Evolutionary conservation across 805 yeast genomes (phyloP), one percentile per base, ranked within the genome.

Genomic region (Schwanniomyces polymorphus): DNA sequence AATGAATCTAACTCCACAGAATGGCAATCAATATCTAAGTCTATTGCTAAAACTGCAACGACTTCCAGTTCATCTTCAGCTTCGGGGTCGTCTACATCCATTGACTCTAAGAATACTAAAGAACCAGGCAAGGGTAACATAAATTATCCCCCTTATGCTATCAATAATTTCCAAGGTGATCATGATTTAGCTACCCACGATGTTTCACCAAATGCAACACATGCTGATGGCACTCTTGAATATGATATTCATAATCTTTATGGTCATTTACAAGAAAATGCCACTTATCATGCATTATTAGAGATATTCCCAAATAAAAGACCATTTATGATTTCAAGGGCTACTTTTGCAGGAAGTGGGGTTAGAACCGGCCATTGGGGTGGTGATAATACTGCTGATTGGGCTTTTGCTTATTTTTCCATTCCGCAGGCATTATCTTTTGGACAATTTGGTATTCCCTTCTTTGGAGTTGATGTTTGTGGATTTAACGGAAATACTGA

Each of bases 91-190:
- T 44, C 59, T 4, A 18, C 48, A 11, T 33, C 51, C 4, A 41
- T 47, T 21, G 50, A 53, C 41, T 43, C 58, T 18, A 33, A 26
- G 43, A 59, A 60, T 42, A 54, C 55, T 28, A 38, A 52, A 18
- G 48, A 48, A n/a, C 58, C 63, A 49, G 54, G 61, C 1, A 58
- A 58, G 46, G 59, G 68, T n/a, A 65, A 63, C 42, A 49, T 65
- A 43, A 59, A 61, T 46, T 61, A 60, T 48, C 70, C 70, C n/a
- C 70, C 70, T 14, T 65, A 65, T 47, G 66, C 62, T 9, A 61
- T 65, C 47, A 59, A 63, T 47, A 52, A 64, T 48, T 47, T 37
- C 16, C 66, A 63, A 46, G 61, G 53, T 12, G 49, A 53, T 35
- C 55, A 49, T 28, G 62, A 58, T 42, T 44, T 58, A 23, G 62